These are phyloP conservation scores for Effrenium voratum DNA, from an alignment of 73 alveolate genomes.

Conservation along the genomic window DNA sequence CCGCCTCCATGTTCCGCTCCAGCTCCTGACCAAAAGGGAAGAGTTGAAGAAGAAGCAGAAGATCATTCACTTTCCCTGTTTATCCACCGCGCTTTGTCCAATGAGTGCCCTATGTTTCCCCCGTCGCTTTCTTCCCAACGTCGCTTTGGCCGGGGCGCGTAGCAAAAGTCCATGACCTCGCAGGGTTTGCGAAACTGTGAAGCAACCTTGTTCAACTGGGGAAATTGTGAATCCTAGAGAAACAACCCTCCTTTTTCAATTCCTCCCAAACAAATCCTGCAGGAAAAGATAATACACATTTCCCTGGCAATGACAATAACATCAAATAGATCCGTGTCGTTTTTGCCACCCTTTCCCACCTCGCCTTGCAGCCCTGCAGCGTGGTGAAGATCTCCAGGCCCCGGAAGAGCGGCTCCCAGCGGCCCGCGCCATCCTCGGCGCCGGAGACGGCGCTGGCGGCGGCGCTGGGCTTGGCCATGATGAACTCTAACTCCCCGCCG, in stretches of 20 bases:
- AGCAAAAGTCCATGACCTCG: background rate
- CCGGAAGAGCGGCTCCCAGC: conserved; percentile 66
- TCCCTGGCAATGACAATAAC: no score
- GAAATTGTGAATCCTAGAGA: background rate
- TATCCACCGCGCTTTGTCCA: no score
- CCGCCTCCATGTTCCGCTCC: conserved; percentile 42
- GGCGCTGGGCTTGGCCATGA: conserved; percentile 24
- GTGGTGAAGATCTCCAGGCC: conserved; percentile 76
- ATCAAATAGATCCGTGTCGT: no score
- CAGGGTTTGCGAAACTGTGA: background rate
- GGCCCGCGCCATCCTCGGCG: background rate
- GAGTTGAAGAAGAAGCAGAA: no score
- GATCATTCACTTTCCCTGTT: no score
- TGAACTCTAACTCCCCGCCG: conserved; percentile 75
- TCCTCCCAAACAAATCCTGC: no score
- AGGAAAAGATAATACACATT: no score
- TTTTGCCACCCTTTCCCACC: no score
- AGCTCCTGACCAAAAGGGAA: conserved; percentile 16
- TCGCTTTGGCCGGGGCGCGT: no score
- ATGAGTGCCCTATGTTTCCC: no score
- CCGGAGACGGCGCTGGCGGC: background rate
- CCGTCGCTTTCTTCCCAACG: no score
- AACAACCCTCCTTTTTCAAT: no score
- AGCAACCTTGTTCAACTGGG: background rate
- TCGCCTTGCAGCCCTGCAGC: background rate